These are phyloP conservation scores for Neofusicoccum ribis DNA, from an alignment of 2,329 filamentous ascomycete genomes.

Conservation along the genomic window DNA sequence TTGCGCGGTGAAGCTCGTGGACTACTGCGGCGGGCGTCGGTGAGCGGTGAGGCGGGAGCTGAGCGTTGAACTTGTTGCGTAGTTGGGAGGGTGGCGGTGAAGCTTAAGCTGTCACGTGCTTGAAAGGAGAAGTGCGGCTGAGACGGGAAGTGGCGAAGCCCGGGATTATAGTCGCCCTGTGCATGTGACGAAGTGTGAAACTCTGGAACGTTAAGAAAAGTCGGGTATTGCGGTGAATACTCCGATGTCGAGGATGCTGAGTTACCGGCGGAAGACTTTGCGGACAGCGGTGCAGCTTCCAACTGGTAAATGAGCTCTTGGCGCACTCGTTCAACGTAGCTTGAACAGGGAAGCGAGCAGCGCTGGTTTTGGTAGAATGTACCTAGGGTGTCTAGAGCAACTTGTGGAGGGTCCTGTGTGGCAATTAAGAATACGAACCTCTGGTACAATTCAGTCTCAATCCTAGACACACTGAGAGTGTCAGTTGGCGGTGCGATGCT, in stretches of 20 bases:
- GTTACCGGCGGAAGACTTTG: background rate
- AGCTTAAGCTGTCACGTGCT: conserved; percentile 15
- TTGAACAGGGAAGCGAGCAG: background rate
- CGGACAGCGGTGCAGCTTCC: background rate
- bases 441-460: conserved; percentile 22
- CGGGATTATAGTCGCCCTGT: conserved; percentile 16
- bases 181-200: conserved; percentile 15
- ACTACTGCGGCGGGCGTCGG: background rate
- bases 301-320: conserved; percentile 18
- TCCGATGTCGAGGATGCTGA: background rate
- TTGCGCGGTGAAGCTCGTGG: background rate
- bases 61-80: conserved; percentile 9
- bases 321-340: conserved; percentile 12
- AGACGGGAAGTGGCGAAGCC: conserved; percentile 5
- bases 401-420: conserved; percentile 4
- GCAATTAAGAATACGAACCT: conserved; percentile 24
- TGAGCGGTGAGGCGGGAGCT: conserved; percentile 9
- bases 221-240: background rate
- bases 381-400: conserved; percentile 12
- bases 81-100: conserved; percentile 5
- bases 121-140: conserved; percentile 16
- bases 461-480: conserved; percentile 6
- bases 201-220: background rate
- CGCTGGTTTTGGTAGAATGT: background rate
- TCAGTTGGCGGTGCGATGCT: conserved; percentile 21